phyloP scores from a whole-genome alignment of 2,329 filamentous ascomycete genomes.

The Colletotrichum lini region DNA sequence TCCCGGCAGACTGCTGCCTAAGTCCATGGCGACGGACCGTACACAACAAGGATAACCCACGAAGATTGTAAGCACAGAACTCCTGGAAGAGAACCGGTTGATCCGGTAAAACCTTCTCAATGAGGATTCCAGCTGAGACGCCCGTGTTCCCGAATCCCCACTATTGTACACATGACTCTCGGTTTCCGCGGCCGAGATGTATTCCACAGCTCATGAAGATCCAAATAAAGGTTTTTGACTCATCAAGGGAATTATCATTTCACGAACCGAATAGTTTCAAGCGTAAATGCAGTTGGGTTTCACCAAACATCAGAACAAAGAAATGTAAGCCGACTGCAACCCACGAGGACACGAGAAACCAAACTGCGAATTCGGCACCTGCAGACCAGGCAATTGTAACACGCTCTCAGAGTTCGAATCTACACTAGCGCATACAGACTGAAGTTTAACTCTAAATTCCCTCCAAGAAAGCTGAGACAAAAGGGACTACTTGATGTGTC shows the following conservation, averaged over 20 bases:
- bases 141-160: not conserved
- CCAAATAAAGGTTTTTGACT: not conserved
- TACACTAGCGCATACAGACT: not conserved
- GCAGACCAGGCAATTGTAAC: not conserved
- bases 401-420: not conserved
- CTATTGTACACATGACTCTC: too few species aligned
- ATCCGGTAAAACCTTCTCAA: not conserved
- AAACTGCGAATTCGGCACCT: not conserved
- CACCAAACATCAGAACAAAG: too few species aligned
- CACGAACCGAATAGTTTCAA: not conserved
- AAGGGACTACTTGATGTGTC: too few species aligned
- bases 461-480: not conserved
- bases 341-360: too few species aligned
- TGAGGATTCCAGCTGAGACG: constrained; percentile 21
- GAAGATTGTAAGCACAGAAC: not conserved
- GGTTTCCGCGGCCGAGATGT: constrained; percentile 19
- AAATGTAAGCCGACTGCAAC: not conserved
- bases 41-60: not conserved
- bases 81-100: not conserved
- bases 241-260: not conserved
- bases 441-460: not conserved
- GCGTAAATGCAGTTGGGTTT: too few species aligned
- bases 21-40: not conserved
- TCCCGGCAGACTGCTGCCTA: not conserved
- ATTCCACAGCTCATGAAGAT: not conserved